Evolutionary conservation across 768 basidiomycete genomes (phyloP).

Genomic region (Paxillus rubicundulus): DNA sequence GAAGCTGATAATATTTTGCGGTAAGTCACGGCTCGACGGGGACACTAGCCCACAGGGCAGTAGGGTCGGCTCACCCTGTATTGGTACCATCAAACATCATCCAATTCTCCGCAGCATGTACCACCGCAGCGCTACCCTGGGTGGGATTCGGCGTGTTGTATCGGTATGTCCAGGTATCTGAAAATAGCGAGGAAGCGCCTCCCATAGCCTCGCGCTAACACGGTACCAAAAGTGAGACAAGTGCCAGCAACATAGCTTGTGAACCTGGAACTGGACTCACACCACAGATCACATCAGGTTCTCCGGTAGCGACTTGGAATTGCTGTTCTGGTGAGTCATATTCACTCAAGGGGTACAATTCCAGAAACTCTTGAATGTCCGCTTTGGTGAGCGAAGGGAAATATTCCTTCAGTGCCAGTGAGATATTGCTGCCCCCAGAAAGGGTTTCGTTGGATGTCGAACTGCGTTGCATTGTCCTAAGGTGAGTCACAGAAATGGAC

Average conservation of each 20-base stretch:
- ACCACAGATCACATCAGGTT: conserved; percentile 50
- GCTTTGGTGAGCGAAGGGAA: conserved; percentile 45
- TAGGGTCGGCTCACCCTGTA: conserved; percentile 45
- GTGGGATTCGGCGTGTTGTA: conserved; percentile 58
- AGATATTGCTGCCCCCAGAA: conserved; percentile 37
- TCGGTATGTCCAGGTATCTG: conserved; percentile 51
- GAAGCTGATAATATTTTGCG: conserved; percentile 25
- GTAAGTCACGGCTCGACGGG: conserved; percentile 15
- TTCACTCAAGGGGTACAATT: conserved; percentile 42
- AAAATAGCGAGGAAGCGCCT: conserved; percentile 33
- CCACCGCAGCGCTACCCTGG: conserved; percentile 32
- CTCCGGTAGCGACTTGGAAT: conserved; percentile 47
- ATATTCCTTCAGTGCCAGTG: conserved; percentile 36
- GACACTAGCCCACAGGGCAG: not conserved
- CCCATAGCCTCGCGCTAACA: conserved; percentile 47
- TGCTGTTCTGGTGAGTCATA: conserved; percentile 44
- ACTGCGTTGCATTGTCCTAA: conserved; percentile 22
- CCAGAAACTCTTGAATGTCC: conserved; percentile 39
- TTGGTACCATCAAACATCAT: conserved; percentile 65
- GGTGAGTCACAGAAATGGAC: not conserved
- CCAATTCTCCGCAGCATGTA: conserved; percentile 62
- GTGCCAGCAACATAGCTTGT: conserved; percentile 3
- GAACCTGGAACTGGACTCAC: conserved; percentile 33
- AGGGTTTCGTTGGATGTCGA: conserved; percentile 62
- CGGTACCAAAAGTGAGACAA: not conserved